Evolutionary conservation across 768 basidiomycete species (phyloP).

Genomic region (Mycena sanguinolenta): DNA sequence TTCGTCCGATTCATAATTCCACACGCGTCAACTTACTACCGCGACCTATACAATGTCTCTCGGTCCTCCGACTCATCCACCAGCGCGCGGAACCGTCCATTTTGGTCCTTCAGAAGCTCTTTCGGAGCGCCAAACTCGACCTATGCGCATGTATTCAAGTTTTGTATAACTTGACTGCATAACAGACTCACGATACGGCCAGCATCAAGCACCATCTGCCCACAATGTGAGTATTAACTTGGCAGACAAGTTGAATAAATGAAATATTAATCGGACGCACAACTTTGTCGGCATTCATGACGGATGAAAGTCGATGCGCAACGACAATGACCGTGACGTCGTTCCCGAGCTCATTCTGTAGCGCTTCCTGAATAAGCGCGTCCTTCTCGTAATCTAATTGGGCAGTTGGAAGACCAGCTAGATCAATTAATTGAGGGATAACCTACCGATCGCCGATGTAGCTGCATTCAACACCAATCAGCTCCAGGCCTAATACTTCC

Average conservation of each 20-base stretch:
- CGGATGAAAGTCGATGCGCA: constrained; percentile 47
- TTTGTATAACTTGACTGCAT: not conserved
- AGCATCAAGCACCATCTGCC: constrained; percentile 56
- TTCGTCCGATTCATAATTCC: no score
- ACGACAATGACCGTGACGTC: constrained; percentile 45
- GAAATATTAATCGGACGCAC: constrained; percentile 32
- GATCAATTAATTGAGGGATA: not conserved
- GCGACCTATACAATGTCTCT: not conserved
- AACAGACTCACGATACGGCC: constrained; percentile 49
- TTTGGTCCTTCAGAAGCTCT: not conserved
- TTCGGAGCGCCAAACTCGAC: constrained; percentile 5
- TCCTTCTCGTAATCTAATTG: constrained; percentile 50
- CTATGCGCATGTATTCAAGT: not conserved
- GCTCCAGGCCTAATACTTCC: not conserved
- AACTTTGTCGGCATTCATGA: constrained; percentile 48
- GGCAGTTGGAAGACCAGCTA: not conserved
- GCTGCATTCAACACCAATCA: not conserved
- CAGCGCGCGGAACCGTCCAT: not conserved
- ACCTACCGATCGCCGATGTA: constrained; percentile 20
- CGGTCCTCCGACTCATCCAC: not conserved
- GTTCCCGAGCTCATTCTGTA: constrained; percentile 49
- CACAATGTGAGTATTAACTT: constrained; percentile 1
- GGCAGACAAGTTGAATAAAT: constrained; percentile 11
- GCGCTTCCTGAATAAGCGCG: constrained; percentile 55
- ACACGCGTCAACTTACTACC: not conserved